phyloP scores from a whole-genome alignment of 2,329 filamentous ascomycete genomes.

The Talaromyces atroroseus region DNA sequence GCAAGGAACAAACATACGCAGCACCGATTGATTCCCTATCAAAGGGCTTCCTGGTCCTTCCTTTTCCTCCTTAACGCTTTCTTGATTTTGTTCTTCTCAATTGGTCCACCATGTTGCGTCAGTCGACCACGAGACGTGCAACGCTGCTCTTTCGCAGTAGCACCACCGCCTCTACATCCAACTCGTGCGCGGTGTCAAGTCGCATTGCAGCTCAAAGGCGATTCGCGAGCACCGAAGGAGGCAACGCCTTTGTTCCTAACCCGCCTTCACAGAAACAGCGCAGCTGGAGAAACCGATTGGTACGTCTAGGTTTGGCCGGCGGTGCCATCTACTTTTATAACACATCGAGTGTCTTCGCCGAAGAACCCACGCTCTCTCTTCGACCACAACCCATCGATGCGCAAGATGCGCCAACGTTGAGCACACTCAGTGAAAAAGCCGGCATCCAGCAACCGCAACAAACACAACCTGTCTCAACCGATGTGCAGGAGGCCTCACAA shows the following conservation, averaged over 20 bases:
- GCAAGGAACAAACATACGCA: background rate
- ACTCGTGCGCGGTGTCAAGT: constrained; percentile 1
- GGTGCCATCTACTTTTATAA: constrained; percentile 90
- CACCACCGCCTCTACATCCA: constrained; percentile 8
- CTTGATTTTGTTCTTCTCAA: background rate
- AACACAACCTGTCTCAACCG: constrained; percentile 9
- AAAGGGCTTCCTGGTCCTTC: background rate
- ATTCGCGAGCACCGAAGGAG: constrained; percentile 12
- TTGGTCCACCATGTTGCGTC: constrained; percentile 11
- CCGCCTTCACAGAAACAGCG: constrained; percentile 60
- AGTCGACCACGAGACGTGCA: constrained; percentile 11
- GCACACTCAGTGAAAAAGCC: constrained; percentile 54
- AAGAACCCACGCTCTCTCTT: constrained; percentile 57
- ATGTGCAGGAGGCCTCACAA: constrained; percentile 6
- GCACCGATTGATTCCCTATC: background rate
- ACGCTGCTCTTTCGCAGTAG: constrained; percentile 11
- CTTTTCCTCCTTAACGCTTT: background rate
- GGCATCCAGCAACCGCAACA: constrained; percentile 9
- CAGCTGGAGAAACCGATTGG: constrained; percentile 72
- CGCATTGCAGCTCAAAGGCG: constrained; percentile 8
- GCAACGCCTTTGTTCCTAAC: constrained; percentile 24
- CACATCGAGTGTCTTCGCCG: constrained; percentile 79
- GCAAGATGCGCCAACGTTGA: constrained; percentile 55
- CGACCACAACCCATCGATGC: constrained; percentile 25
- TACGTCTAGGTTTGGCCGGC: constrained; percentile 69